Evolutionary conservation across 352 stramenopile genomes (phyloP), one percentile per base, ranked within the genome.

Genomic region (Aphanomyces astaci): DNA sequence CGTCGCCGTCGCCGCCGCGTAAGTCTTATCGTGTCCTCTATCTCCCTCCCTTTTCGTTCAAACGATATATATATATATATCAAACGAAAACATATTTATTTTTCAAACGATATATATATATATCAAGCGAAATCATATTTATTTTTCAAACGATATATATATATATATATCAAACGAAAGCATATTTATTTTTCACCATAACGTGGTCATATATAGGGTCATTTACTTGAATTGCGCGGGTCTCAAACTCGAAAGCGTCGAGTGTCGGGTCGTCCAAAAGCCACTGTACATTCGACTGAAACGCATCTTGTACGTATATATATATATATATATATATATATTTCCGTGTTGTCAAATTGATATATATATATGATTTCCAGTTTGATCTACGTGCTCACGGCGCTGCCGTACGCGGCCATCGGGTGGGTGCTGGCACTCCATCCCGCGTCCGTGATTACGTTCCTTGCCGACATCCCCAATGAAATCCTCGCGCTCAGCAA

Each of bases 281-380:
- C 81, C 79, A 7, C 70, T 87, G 2, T 89, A 89, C 63, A 74
- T 75, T 4, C 78, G 79, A 53, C 75, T 87, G 63, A 81, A 81
- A 46, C 71, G 75, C 57, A 86, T 87, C 72, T 82, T 87, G 80
- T 84, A 73, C 39, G 75, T n/a, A n/a, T n/a, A n/a, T n/a, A n/a
- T n/a, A n/a, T n/a, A n/a, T n/a, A n/a, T n/a, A n/a, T n/a, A n/a
- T n/a, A n/a, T n/a, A n/a, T n/a, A n/a, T n/a, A n/a, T n/a, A n/a
- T n/a, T n/a, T n/a, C n/a, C n/a, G n/a, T n/a, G n/a, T n/a, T n/a
- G n/a, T n/a, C n/a, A n/a, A n/a, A n/a, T n/a, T n/a, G n/a, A n/a
- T n/a, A n/a, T n/a, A n/a, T n/a, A n/a, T n/a, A n/a, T n/a, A n/a
- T n/a, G n/a, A n/a, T n/a, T n/a, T n/a, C n/a, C n/a, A 78, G 68